These are phyloP conservation scores for Penicillium samsonianum DNA, from an alignment of 495 filamentous ascomycete genomes.

Conservation along the genomic window DNA sequence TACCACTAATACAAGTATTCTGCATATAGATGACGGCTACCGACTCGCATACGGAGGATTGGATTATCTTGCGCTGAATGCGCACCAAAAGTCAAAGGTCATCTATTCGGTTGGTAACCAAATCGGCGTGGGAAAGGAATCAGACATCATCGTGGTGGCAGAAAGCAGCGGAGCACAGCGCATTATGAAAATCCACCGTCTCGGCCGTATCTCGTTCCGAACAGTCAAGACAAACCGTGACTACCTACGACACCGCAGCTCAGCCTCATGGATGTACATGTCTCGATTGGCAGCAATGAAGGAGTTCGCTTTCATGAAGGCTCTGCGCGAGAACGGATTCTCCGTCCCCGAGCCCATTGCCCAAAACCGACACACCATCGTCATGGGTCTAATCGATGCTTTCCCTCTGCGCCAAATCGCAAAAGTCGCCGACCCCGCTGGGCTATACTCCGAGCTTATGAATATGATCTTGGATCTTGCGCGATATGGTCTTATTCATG, in stretches of 20 bases:
- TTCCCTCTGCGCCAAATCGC: constrained; percentile 86
- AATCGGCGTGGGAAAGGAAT: constrained; percentile 96
- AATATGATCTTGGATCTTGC: constrained; percentile 82
- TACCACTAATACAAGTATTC: constrained; percentile 4
- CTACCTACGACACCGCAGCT: constrained; percentile 80
- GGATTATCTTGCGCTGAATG: constrained; percentile 92
- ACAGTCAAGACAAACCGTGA: constrained; percentile 93
- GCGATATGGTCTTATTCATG: constrained; percentile 89
- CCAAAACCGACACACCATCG: constrained; percentile 88
- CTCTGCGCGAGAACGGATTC: constrained; percentile 78
- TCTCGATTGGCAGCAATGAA: constrained; percentile 86
- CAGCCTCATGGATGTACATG: constrained; percentile 96
- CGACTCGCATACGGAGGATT: constrained; percentile 94
- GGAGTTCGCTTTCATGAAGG: constrained; percentile 91
- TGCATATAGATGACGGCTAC: constrained; percentile 79
- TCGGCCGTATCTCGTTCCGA: constrained; percentile 96
- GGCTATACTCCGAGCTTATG: constrained; percentile 86
- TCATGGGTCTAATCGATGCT: constrained; percentile 89
- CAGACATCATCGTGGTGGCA: constrained; percentile 91
- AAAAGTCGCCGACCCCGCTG: constrained; percentile 72
- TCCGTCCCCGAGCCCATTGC: constrained; percentile 83
- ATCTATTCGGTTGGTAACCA: constrained; percentile 93
- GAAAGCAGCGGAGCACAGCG: constrained; percentile 61
- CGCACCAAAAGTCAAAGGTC: constrained; percentile 72
- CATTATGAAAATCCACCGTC: constrained; percentile 89